These are phyloP conservation scores for Talaromyces wortmannii DNA, from an alignment of 495 filamentous ascomycete species.

Conservation along the genomic window DNA sequence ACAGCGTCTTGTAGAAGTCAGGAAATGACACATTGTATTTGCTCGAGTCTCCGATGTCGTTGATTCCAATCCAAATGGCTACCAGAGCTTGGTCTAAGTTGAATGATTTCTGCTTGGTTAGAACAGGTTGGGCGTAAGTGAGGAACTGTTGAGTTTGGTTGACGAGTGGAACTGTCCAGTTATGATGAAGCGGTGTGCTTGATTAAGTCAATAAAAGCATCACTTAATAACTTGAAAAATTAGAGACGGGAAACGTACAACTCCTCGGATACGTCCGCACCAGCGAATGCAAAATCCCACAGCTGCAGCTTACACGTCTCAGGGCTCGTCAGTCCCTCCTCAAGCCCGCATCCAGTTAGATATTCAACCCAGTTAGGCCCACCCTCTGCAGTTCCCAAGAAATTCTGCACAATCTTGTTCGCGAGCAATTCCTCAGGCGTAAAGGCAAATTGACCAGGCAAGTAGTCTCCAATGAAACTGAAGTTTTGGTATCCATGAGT, in stretches of 20 bases:
- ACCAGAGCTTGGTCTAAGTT: conserved; percentile 24
- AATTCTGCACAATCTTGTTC: conserved; percentile 43
- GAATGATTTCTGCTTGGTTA: background rate
- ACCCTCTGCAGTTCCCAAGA: conserved; percentile 39
- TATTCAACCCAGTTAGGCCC: conserved; percentile 46
- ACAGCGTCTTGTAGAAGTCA: conserved; percentile 27
- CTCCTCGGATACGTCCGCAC: conserved; percentile 37
- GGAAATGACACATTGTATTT: conserved; percentile 31
- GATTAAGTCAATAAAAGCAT: background rate
- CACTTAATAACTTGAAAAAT: background rate
- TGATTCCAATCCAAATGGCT: conserved; percentile 39
- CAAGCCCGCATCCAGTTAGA: conserved; percentile 35
- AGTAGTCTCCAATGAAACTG: conserved; percentile 41
- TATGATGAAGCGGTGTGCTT: conserved; percentile 39
- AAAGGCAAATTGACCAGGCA: conserved; percentile 23
- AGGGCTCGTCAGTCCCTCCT: conserved; percentile 29
- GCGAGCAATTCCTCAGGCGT: conserved; percentile 29
- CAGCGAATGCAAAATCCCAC: conserved; percentile 52
- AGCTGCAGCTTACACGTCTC: conserved; percentile 33
- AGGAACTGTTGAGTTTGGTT: conserved; percentile 19
- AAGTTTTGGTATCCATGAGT: conserved; percentile 38
- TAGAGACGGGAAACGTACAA: conserved; percentile 17
- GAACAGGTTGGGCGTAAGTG: background rate
- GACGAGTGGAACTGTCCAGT: conserved; percentile 37
- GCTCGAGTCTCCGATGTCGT: conserved; percentile 32